Base-by-base conservation (phyloP, 2,329 filamentous ascomycete genomes). In the Plenodomus biglobosus region DNA sequence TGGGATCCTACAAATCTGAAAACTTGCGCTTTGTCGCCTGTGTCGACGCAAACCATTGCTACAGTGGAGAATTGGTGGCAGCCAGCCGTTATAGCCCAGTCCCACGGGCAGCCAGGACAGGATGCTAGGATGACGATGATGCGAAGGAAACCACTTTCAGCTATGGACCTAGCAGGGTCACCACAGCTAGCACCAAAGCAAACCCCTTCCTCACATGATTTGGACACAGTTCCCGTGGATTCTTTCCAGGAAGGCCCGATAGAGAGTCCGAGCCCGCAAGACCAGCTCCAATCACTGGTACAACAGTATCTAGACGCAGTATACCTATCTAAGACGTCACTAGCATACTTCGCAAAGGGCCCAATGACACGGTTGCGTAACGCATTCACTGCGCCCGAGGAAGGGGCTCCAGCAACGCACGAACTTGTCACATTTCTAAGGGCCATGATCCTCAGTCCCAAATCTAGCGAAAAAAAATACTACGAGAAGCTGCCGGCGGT, bases 261-360 rank as follows among this genome's bases (percentile, higher is more conserved):
- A 2, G 42, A 56, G 27, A 7, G 39, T 18, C 62, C 62, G 6
- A 52, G 63, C 8, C 55, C 65, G 13, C 63, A 71, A 42, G 65
- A 75, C 32, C 62, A 75, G 77, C 83, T 72, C 84, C 85, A 47
- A 80, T 83, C 52, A 5, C 49, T 69, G 15, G 55, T 66, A 2
- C 63, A 66, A 19, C 64, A 73, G 39, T 73, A 73, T 48, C 62
- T 79, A 17, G 74, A 78, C 13, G 70, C 74, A 24, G 58, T 79
- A 53, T 78, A 81, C 65, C 58, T 75, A 10, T 73, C 68, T 8
- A 73, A 88, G 80, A 88, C 87, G 27, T 90, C 88, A 3, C 74
- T 92, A 47, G 88, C 88, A 48, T 94, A 92, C 70, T 92, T 92
- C 70, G 86, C 86, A 17, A 94, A 94, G 74, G 89, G 88, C 0